Evolutionary conservation across 495 filamentous ascomycete genomes (phyloP).

Genomic region (Penicillium paradoxum): DNA sequence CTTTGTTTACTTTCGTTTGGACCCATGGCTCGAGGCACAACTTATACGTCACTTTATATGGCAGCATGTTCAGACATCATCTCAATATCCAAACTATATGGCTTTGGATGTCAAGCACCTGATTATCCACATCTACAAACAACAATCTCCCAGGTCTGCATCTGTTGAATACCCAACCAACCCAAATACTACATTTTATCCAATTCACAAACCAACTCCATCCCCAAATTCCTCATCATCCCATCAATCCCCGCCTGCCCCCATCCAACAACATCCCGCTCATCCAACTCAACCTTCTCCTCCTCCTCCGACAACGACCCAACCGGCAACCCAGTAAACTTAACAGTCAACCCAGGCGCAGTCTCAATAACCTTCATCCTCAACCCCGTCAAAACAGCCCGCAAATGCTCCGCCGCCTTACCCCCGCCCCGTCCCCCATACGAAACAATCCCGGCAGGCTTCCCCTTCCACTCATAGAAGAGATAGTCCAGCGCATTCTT

Average conservation of each 20-base stretch:
- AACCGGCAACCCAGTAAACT: constrained; percentile 22
- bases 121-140: not conserved
- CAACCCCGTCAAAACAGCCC: constrained; percentile 16
- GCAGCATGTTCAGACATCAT: no score
- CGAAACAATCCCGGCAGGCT: constrained; percentile 51
- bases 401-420: constrained; percentile 28
- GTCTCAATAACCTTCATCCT: constrained; percentile 24
- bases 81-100: not conserved
- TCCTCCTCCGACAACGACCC: constrained; percentile 15
- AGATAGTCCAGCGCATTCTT: constrained; percentile 65
- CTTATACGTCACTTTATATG: no score
- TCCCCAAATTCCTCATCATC: constrained; percentile 29
- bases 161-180: not conserved
- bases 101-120: not conserved
- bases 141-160: not conserved
- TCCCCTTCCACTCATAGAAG: constrained; percentile 54
- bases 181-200: constrained; percentile 8
- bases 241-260: constrained; percentile 20
- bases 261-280: constrained; percentile 23
- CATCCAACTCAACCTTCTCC: constrained; percentile 19
- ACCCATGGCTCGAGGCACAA: no score
- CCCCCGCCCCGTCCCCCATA: constrained; percentile 51
- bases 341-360: constrained; percentile 16
- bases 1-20: constrained; percentile 2
- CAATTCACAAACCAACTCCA: constrained; percentile 28